Evolutionary conservation across 1,284 basidiomycete genomes (phyloP).

Genomic region (Leucoagaricus sp.): DNA sequence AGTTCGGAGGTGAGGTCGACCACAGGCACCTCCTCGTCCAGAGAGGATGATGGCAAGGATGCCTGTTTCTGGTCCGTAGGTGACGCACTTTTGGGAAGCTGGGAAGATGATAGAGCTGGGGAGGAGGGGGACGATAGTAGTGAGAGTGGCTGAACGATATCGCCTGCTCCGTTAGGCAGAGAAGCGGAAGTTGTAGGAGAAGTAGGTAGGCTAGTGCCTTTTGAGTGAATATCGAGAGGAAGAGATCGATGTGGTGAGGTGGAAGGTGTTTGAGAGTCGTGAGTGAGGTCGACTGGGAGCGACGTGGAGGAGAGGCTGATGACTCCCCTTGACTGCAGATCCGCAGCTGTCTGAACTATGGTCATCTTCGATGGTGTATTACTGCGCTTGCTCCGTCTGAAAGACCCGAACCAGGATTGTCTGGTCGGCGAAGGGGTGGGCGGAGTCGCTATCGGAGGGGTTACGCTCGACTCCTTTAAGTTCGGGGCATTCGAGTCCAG

Average conservation of each 20-base stretch:
- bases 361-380: constrained; percentile 3
- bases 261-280: neutral
- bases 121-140: no score
- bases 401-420: constrained; percentile 5
- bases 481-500: neutral
- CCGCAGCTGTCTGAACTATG: neutral
- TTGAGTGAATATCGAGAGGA: no score
- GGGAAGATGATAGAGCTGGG: neutral
- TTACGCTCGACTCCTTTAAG: neutral
- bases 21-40: constrained; percentile 10
- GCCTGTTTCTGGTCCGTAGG: neutral
- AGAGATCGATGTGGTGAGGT: no score
- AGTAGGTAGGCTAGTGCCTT: no score
- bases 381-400: neutral
- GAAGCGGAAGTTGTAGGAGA: no score
- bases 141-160: no score
- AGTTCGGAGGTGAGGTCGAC: constrained; percentile 3
- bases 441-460: neutral
- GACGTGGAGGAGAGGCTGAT: neutral
- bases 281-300: neutral
- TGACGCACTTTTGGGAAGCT: neutral
- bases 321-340: neutral
- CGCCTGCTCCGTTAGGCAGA: no score
- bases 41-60: constrained; percentile 4
- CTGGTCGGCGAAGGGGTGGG: neutral